These are phyloP conservation scores for Podaxis sp. DNA, from an alignment of 768 basidiomycete species.

Conservation along the genomic window DNA sequence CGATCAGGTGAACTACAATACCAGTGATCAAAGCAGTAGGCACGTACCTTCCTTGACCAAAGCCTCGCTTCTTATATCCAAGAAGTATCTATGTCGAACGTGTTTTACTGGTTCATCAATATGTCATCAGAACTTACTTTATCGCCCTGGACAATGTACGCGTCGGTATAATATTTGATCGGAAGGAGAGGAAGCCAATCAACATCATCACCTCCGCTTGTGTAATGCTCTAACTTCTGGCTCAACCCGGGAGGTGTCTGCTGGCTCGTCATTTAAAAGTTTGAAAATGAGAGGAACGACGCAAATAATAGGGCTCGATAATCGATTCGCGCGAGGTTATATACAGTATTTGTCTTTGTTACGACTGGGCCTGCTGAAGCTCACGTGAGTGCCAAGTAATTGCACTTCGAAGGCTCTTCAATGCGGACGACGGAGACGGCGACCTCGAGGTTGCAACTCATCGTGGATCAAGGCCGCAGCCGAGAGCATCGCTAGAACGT, in stretches of 20 bases:
- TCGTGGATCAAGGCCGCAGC: not conserved
- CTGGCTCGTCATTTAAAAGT: conserved; percentile 6
- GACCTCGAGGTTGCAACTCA: not conserved
- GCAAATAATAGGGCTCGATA: not conserved
- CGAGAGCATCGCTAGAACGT: not conserved
- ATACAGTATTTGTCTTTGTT: conserved; percentile 1
- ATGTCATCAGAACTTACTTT: conserved; percentile 34
- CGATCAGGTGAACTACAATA: conserved; percentile 1
- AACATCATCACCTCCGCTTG: conserved; percentile 40
- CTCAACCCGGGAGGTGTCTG: conserved; percentile 47
- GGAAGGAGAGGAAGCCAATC: conserved; percentile 49
- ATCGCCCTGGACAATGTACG: conserved; percentile 56
- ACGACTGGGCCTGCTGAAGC: not conserved
- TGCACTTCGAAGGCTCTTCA: not conserved
- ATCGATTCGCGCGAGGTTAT: not conserved
- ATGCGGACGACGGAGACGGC: not conserved
- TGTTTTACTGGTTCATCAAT: not conserved
- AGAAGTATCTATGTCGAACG: conserved; percentile 52
- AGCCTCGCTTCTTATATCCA: conserved; percentile 79
- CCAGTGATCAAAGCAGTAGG: not conserved
- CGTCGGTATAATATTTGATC: conserved; percentile 64
- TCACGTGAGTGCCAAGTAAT: not conserved
- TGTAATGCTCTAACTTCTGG: conserved; percentile 28
- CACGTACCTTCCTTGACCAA: conserved; percentile 61
- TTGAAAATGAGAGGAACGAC: not conserved